Evolutionary conservation across 768 basidiomycete genomes (phyloP).

Genomic region (Tylopilus subfusipes): DNA sequence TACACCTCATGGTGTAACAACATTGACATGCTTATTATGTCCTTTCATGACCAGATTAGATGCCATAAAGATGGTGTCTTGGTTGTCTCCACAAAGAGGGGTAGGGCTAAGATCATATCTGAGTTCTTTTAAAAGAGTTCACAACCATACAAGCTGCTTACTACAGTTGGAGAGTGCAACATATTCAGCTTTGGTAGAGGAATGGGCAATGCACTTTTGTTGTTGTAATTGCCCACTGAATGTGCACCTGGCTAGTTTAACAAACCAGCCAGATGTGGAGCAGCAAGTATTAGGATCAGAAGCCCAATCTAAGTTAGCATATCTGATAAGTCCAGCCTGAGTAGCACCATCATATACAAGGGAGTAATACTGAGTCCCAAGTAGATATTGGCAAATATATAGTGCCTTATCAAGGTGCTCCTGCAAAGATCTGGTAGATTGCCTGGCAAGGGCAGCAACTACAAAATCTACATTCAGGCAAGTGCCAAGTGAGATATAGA

Average conservation of each 20-base stretch:
- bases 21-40: no score
- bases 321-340: neutral
- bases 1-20: no score
- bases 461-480: neutral
- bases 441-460: neutral
- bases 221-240: neutral
- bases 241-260: neutral
- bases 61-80: neutral
- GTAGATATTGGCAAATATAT: neutral
- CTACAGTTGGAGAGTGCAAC: neutral
- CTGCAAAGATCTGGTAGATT: neutral
- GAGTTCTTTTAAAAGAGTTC: no score
- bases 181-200: neutral
- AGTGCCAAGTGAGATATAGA: neutral
- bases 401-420: neutral
- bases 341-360: neutral
- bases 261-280: neutral
- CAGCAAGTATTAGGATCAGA: neutral
- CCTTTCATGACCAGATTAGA: no score
- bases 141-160: no score
- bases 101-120: neutral
- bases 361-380: neutral
- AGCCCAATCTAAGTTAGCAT: neutral
- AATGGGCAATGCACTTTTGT: neutral
- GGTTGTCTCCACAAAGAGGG: neutral